A percentile compares a stretch with the other conserved stretches of the same genome.
phyloP scores from a whole-genome alignment of 129 eudicot species.

The Escallonia rubra region DNA sequence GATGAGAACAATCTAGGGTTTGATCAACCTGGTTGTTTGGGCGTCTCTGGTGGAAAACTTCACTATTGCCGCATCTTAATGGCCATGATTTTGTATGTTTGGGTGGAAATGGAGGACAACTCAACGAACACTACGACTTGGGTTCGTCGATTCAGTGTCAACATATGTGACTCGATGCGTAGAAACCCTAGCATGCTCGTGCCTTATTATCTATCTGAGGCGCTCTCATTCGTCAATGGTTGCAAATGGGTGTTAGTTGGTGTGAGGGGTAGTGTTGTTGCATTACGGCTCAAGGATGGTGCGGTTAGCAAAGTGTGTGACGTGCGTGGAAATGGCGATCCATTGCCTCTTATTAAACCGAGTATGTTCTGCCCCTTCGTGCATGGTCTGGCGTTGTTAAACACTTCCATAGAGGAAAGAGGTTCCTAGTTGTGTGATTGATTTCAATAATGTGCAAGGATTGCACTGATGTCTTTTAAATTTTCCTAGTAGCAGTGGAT shows the following conservation, averaged over 20 bases:
- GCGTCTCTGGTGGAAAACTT: slow-evolving; percentile 6
- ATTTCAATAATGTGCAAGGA: not conserved
- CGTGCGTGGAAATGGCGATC: not conserved
- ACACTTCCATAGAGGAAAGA: not conserved
- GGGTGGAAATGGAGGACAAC: not conserved
- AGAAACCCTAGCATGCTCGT: not conserved
- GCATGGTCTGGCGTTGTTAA: slow-evolving; percentile 14
- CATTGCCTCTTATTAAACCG: not conserved
- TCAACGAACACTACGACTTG: not conserved
- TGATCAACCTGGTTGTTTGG: slow-evolving; percentile 15
- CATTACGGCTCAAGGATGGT: not conserved
- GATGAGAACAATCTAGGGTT: not conserved
- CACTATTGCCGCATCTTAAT: not conserved
- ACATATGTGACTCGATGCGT: slow-evolving; percentile 1
- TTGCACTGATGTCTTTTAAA: no score
- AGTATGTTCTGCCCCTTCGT: slow-evolving; percentile 20
- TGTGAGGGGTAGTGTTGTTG: slow-evolving; percentile 1
- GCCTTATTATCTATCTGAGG: not conserved
- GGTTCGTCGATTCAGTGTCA: slow-evolving; percentile 1
- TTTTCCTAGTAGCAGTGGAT: no score
- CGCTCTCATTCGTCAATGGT: slow-evolving; percentile 10
- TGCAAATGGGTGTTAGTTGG: slow-evolving; percentile 1
- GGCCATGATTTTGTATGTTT: not conserved
- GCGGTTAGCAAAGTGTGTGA: slow-evolving; percentile 3
- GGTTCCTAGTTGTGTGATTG: not conserved